Evolutionary conservation across 1,284 basidiomycete genomes (phyloP).

Genomic region (Fistulinella cinereoalba): DNA sequence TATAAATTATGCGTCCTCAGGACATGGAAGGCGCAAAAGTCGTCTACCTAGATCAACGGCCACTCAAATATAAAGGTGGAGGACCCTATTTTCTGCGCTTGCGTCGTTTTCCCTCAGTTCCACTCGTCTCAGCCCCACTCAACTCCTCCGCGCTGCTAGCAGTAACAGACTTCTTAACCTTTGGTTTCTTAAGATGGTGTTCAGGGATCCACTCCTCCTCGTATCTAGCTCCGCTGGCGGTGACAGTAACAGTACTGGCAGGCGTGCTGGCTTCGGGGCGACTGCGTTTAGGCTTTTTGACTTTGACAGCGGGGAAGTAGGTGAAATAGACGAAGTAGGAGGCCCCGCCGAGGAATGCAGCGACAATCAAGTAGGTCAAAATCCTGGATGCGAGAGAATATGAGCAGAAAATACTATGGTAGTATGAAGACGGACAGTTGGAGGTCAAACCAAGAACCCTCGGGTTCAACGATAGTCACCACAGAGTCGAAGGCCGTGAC

Average conservation of each 20-base stretch:
- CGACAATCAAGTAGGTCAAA: slow-evolving; percentile 73
- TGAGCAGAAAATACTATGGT: slow-evolving; percentile 3
- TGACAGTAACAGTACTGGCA: slow-evolving; percentile 61
- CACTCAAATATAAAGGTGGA: not conserved
- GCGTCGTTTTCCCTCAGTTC: slow-evolving; percentile 54
- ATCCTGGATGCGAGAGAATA: slow-evolving; percentile 45
- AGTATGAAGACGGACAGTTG: slow-evolving; percentile 57
- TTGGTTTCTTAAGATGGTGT: slow-evolving; percentile 75
- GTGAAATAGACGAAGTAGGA: slow-evolving; percentile 68
- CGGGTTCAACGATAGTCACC: slow-evolving; percentile 81
- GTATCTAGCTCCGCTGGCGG: slow-evolving; percentile 71
- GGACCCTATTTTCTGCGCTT: slow-evolving; percentile 54
- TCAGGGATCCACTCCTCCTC: slow-evolving; percentile 93
- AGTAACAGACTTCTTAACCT: slow-evolving; percentile 45
- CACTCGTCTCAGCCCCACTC: slow-evolving; percentile 58
- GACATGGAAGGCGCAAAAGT: not conserved
- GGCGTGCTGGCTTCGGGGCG: slow-evolving; percentile 50
- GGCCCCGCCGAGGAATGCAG: slow-evolving; percentile 61
- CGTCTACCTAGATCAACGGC: slow-evolving; percentile 1
- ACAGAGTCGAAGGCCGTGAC: slow-evolving; percentile 77
- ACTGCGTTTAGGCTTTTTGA: slow-evolving; percentile 35
- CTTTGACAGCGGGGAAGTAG: slow-evolving; percentile 57
- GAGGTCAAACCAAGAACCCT: slow-evolving; percentile 75
- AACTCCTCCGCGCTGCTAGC: slow-evolving; percentile 66
- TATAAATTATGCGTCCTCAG: slow-evolving; percentile 13